Evolutionary conservation across 1,284 basidiomycete genomes (phyloP).

Genomic region (Leucocoprinus gongylophorus): DNA sequence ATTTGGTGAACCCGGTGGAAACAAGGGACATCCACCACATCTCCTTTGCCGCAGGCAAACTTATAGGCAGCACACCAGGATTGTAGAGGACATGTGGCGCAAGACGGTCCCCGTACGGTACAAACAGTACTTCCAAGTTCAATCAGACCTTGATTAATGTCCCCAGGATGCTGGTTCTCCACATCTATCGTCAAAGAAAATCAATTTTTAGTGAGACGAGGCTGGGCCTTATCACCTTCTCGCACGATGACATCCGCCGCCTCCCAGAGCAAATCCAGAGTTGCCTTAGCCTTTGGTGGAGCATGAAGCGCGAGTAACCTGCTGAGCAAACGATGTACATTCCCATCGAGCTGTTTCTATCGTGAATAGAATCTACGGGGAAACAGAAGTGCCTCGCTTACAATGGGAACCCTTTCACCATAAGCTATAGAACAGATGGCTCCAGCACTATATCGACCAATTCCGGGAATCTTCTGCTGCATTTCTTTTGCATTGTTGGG

Average conservation of each 20-base stretch:
- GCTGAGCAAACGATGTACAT: slow-evolving; percentile 79
- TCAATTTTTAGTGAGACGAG: neutral
- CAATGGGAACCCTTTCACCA: slow-evolving; percentile 76
- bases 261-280: slow-evolving; percentile 78
- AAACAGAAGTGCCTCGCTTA: slow-evolving; percentile 31
- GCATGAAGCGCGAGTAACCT: slow-evolving; percentile 79
- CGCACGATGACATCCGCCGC: slow-evolving; percentile 67
- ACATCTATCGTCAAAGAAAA: slow-evolving; percentile 2
- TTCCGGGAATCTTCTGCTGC: slow-evolving; percentile 81
- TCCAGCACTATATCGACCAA: slow-evolving; percentile 87
- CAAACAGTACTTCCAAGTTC: slow-evolving; percentile 89
- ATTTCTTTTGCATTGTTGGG: slow-evolving; percentile 77
- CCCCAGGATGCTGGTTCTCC: slow-evolving; percentile 45
- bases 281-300: slow-evolving; percentile 69
- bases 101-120: slow-evolving; percentile 74
- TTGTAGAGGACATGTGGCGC: slow-evolving; percentile 64
- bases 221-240: slow-evolving; percentile 15
- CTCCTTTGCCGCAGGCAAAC: slow-evolving; percentile 2
- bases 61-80: slow-evolving; percentile 60
- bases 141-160: slow-evolving; percentile 85
- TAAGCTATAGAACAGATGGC: slow-evolving; percentile 91
- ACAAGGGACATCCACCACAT: neutral
- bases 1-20: neutral
- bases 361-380: neutral
- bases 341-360: slow-evolving; percentile 72